Base-by-base conservation (phyloP, 1,284 basidiomycete species). In the Malassezia dermatis region DNA sequence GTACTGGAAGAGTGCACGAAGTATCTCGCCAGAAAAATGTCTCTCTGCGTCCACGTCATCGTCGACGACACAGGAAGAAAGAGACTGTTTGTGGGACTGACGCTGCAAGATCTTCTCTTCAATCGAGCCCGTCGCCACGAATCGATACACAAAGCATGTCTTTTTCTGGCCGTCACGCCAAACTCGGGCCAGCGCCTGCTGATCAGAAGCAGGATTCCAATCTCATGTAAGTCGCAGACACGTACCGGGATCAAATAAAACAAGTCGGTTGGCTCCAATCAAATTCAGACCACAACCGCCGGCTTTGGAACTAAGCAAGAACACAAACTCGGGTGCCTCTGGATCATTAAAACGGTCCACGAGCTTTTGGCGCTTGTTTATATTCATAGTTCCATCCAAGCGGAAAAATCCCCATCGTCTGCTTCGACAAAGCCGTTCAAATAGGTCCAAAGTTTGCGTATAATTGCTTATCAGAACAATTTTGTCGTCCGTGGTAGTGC, bases 131-230 rank as follows among this genome's bases (percentile, higher is more conserved):
- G 93, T 94, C 1, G 89, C 86, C 66, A 95, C 91, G 77, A 96
- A 98, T 19, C 93, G 88, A 72, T 98, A 98, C 2, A 96, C 93
- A 66, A 96, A 98, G 74, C 21, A 65, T 24, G 62, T 62, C 82
- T 98, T 98, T 82, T 95, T 99, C 76, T 98, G 93, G 0, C 93
- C 93, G 71, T 99, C 93, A 79, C 94, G 86, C 93, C 93, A 99
- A 2, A 99, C 93, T 76, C 93, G 88, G 35, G 93, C 93, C 5
- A 98, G 80, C 8, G 93, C 93, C 76, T 99, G 94, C 75, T 98
- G 94, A 75, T 99, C 93, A 32, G 91, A 89, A 5, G 93, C 91
- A 19, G 91, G 93, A 69, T 96, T 96, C 91, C 93, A 95, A 73
- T 96, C 91, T 26, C 4, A 8, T 15, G 41, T 43, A 5, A 43